phyloP scores from a whole-genome alignment of 495 filamentous ascomycete genomes.

The Penicillium herquei region DNA sequence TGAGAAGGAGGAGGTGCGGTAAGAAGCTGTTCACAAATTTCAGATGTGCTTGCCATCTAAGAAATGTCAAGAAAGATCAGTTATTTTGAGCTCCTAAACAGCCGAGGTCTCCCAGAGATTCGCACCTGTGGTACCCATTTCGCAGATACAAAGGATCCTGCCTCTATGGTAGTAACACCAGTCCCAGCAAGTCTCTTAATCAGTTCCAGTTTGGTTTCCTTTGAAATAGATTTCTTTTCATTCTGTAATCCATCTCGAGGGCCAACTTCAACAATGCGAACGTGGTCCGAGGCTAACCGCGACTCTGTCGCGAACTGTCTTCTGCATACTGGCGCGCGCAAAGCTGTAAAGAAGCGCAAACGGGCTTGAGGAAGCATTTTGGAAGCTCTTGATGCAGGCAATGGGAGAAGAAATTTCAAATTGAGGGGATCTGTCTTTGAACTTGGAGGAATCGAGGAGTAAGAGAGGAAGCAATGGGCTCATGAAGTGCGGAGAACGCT shows the following conservation, averaged over 20 bases:
- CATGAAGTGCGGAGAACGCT: constrained; percentile 26
- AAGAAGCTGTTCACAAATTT: constrained; percentile 76
- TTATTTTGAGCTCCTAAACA: not conserved
- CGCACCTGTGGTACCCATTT: constrained; percentile 97
- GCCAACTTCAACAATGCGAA: constrained; percentile 85
- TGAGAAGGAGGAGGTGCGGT: constrained; percentile 55
- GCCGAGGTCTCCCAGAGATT: not conserved
- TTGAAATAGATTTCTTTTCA: constrained; percentile 78
- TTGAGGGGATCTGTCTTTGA: no score
- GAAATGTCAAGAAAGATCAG: not conserved
- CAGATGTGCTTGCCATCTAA: constrained; percentile 88
- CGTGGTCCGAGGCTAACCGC: constrained; percentile 52
- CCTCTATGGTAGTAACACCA: constrained; percentile 84
- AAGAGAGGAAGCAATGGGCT: constrained; percentile 8
- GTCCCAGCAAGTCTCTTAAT: constrained; percentile 79
- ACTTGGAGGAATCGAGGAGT: not conserved
- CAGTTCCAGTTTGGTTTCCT: constrained; percentile 82
- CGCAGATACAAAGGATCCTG: constrained; percentile 89
- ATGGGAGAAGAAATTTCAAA: no score
- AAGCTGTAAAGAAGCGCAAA: constrained; percentile 31
- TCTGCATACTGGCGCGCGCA: constrained; percentile 24
- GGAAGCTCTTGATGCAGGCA: not conserved
- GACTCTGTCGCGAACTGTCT: constrained; percentile 45
- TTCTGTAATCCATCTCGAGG: constrained; percentile 95
- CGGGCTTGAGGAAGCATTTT: constrained; percentile 8